Conservation (phyloP, 2,329 filamentous ascomycete species). For the Diaporthe capsici region DNA sequence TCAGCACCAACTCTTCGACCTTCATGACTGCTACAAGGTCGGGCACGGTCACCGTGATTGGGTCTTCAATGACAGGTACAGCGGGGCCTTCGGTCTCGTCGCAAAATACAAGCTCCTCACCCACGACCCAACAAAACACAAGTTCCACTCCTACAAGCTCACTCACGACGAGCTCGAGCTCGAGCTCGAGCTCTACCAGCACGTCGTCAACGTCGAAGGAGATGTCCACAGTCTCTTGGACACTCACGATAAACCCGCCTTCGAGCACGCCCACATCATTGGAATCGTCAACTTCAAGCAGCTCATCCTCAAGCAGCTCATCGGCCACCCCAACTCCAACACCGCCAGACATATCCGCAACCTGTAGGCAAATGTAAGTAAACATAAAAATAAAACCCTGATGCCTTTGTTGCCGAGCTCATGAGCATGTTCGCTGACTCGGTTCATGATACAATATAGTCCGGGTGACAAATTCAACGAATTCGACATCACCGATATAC, state of each 20-base stretch:
- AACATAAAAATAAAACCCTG: too few relatives aligned
- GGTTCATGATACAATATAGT: background rate
- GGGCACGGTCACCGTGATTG: background rate
- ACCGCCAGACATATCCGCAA: background rate
- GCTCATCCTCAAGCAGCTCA: background rate
- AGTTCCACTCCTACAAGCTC: background rate
- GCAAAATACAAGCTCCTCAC: background rate
- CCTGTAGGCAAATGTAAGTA: background rate
- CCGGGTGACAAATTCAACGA: background rate
- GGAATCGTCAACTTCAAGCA: background rate
- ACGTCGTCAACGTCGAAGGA: background rate
- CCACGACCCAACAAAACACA: background rate
- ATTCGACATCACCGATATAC: background rate
- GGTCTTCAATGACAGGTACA: background rate
- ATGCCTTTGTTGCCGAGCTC: too few relatives aligned
- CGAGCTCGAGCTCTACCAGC: background rate
- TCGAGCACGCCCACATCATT: background rate
- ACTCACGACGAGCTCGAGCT: background rate
- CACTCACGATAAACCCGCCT: background rate
- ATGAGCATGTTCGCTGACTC: background rate
- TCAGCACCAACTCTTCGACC: background rate
- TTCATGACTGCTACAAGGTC: background rate
- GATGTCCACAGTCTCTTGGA: background rate
- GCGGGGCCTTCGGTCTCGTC: background rate
- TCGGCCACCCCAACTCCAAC: background rate